Evolutionary conservation across 1,139 yeast genomes (phyloP).

Genomic region (Candida sp.): DNA sequence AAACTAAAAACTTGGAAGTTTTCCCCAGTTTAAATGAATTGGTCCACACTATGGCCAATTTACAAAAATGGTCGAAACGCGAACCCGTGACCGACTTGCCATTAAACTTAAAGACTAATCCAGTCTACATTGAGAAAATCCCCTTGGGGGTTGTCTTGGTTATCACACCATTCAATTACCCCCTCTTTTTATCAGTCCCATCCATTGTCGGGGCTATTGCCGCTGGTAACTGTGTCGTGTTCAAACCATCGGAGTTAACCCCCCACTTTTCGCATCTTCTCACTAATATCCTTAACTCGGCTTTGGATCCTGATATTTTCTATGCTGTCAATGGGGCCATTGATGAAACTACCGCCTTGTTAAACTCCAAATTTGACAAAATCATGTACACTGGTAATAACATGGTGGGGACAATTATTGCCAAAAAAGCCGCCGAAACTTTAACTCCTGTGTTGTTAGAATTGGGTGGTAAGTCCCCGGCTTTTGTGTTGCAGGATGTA

Average conservation of each 20-base stretch:
- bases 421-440: slow-evolving; percentile 78
- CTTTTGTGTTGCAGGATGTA: slow-evolving; percentile 56
- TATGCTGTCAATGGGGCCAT: slow-evolving; percentile 72
- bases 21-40: slow-evolving; percentile 53
- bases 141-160: slow-evolving; percentile 79
- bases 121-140: slow-evolving; percentile 54
- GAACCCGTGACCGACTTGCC: slow-evolving; percentile 45
- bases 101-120: slow-evolving; percentile 40
- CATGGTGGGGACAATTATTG: slow-evolving; percentile 72
- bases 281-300: slow-evolving; percentile 50
- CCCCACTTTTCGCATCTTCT: slow-evolving; percentile 61
- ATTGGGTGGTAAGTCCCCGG: slow-evolving; percentile 94
- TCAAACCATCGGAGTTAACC: slow-evolving; percentile 77
- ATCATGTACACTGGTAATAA: slow-evolving; percentile 86
- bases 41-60: slow-evolving; percentile 53
- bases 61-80: slow-evolving; percentile 63
- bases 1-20: slow-evolving; percentile 60
- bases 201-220: slow-evolving; percentile 84
- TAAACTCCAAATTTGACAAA: slow-evolving; percentile 71
- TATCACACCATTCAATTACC: slow-evolving; percentile 87
- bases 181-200: slow-evolving; percentile 58
- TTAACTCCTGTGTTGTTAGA: slow-evolving; percentile 82
- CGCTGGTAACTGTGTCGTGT: slow-evolving; percentile 79
- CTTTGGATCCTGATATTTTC: slow-evolving; percentile 55
- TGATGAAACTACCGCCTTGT: slow-evolving; percentile 63